A percentile compares a stretch with the other conserved stretches of the same genome.
These are phyloP conservation scores for Megacollybia platyphylla DNA, from an alignment of 1,284 basidiomycete species.

Conservation along the genomic window DNA sequence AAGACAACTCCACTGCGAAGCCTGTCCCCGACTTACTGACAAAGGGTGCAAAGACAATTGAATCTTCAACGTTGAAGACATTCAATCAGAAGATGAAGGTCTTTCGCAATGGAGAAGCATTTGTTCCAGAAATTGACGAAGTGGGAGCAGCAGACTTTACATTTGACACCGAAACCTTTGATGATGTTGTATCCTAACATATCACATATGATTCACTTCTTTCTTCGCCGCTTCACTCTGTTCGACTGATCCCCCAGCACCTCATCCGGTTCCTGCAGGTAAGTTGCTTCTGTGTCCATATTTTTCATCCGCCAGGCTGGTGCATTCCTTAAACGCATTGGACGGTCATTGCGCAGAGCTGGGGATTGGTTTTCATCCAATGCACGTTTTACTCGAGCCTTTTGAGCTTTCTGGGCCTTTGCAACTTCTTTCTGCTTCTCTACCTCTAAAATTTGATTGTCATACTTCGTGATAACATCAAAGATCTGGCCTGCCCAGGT, in stretches of 20 bases:
- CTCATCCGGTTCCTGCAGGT: no score
- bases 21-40: neutral
- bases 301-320: neutral
- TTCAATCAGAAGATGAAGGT: slow-evolving; percentile 1
- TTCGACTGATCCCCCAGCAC: neutral
- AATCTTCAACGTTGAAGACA: neutral
- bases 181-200: no score
- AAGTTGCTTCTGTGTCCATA: neutral
- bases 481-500: neutral
- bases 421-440: neutral
- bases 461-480: neutral
- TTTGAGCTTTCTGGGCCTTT: neutral
- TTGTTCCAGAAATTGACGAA: neutral
- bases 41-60: neutral
- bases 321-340: neutral
- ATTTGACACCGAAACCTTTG: neutral
- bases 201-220: neutral
- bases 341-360: neutral
- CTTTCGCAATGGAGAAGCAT: neutral
- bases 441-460: neutral
- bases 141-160: neutral
- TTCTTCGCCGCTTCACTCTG: neutral
- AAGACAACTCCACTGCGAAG: neutral
- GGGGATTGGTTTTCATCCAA: neutral
- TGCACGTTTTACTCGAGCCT: neutral